Evolutionary conservation across 2,329 filamentous ascomycete species (phyloP), one percentile per base, ranked within the genome.

Genomic region (Tympanopsis confertula): DNA sequence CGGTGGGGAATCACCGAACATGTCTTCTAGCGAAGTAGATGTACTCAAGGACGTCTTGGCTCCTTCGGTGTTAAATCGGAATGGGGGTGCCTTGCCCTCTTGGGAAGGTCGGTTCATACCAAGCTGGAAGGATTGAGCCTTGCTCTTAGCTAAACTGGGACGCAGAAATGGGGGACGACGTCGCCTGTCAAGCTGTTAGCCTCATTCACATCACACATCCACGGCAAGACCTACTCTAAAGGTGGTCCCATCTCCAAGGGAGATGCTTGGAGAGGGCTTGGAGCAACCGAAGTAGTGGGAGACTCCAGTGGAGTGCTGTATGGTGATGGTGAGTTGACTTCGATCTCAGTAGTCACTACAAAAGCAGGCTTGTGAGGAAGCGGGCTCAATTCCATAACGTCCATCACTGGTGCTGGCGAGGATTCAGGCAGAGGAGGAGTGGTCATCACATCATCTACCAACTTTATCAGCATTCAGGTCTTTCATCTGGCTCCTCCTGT

Each of bases 381-480:
- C 28, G 91, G 89, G 33, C 89, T 95, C 58, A 95, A 79, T 53
- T 96, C 88, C 86, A 96, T 94, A 39, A 77, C 69, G 56, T 94
- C 87, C 42, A 74, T 71, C 39, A 69, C 60, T 24, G 72, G 71
- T 39, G 74, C 76, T 5, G 88, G 87, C 33, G 89, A 94, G 5
- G 24, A 28, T 12, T 10, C 10, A 17, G 78, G 79, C 38, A 94
- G 68, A 32, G 86, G 85, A 41, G 91, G 87, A 26, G 88, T 94
- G 24, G 82, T 93, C 50, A 86, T 74, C 51, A 73, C 75, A 56
- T 85, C 86, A 80, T 61, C 30, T 33, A 33, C n/a, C n/a, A n/a
- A n/a, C n/a, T 33, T 13, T 33, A 33, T 33, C 10, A 10, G 30
- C 15, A 33, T 13, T 7, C 15, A 33, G 17, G 12, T 7, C 10